phyloP scores from a whole-genome alignment of 2,329 filamentous ascomycete species.

The Rhinocladiella mackenziei region DNA sequence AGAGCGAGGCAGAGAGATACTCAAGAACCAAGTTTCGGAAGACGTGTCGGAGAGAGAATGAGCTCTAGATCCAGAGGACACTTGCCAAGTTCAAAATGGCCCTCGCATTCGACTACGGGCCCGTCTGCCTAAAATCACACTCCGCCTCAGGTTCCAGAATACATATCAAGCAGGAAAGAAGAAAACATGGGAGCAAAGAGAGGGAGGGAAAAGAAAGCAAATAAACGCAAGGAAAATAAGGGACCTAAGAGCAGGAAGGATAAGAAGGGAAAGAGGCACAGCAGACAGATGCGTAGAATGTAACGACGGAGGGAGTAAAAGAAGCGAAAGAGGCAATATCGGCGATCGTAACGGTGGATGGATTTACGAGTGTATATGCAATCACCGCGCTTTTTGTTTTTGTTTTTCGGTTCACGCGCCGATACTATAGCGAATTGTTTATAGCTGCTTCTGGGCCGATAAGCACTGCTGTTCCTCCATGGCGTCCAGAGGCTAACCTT shows the following conservation, averaged over 20 bases:
- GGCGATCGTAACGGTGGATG: too few species aligned
- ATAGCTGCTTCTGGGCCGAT: too few species aligned
- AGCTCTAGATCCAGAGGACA: background rate
- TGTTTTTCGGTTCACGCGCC: too few species aligned
- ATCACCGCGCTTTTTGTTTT: too few species aligned
- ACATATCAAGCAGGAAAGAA: conserved; percentile 1
- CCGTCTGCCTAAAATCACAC: conserved; percentile 3
- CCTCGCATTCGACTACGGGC: background rate
- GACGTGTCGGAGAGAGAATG: background rate
- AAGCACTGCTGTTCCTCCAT: too few species aligned
- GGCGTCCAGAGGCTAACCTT: too few species aligned
- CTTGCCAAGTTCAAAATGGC: background rate
- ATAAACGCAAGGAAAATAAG: background rate
- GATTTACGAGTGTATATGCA: too few species aligned
- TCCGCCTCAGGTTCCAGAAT: conserved; percentile 1
- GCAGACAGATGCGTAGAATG: too few species aligned
- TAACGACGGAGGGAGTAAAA: too few species aligned
- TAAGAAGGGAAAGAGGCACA: too few species aligned
- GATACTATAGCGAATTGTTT: too few species aligned
- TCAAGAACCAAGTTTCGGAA: conserved; percentile 2
- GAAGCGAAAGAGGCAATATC: too few species aligned
- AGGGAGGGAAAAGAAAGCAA: background rate
- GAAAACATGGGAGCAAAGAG: background rate
- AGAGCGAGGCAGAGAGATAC: conserved; percentile 4
- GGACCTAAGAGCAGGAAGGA: background rate